A percentile compares a stretch with the other conserved stretches of the same genome.
Evolutionary conservation across 1,139 yeast genomes (phyloP).

Genomic region (Yamadazyma dendronema): DNA sequence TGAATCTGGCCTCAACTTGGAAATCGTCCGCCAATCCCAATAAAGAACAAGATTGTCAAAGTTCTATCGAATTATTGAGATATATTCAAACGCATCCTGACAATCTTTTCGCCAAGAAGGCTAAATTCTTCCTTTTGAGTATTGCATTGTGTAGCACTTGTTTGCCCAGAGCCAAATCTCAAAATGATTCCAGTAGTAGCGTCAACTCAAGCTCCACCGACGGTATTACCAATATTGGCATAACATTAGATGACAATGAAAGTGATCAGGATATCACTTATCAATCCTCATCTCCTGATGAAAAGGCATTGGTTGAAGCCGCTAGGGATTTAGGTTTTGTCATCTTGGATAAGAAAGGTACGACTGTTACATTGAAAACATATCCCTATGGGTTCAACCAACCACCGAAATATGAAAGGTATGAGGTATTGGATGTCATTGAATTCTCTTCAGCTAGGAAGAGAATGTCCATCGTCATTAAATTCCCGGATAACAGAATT

Average conservation of each 20-base stretch:
- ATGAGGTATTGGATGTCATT: slow-evolving; percentile 72
- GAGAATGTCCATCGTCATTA: slow-evolving; percentile 88
- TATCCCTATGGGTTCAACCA: slow-evolving; percentile 79
- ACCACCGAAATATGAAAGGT: slow-evolving; percentile 62
- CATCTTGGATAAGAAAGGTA: slow-evolving; percentile 65
- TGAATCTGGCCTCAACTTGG: slow-evolving; percentile 28
- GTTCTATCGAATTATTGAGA: slow-evolving; percentile 56
- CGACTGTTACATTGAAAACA: slow-evolving; percentile 61
- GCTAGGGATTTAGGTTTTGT: slow-evolving; percentile 93
- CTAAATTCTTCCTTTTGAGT: slow-evolving; percentile 74
- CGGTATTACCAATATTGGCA: slow-evolving; percentile 1
- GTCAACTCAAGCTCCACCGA: background rate
- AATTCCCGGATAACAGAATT: slow-evolving; percentile 75
- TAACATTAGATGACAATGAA: background rate
- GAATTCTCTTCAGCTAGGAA: slow-evolving; percentile 88
- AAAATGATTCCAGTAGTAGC: slow-evolving; percentile 13
- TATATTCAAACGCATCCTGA: slow-evolving; percentile 74
- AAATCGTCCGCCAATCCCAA: slow-evolving; percentile 39
- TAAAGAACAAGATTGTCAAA: slow-evolving; percentile 24
- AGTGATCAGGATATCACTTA: slow-evolving; percentile 60
- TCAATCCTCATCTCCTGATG: slow-evolving; percentile 96
- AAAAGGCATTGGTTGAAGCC: slow-evolving; percentile 86
- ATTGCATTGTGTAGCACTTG: slow-evolving; percentile 90
- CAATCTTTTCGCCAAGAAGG: slow-evolving; percentile 66
- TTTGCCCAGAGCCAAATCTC: slow-evolving; percentile 49